A percentile compares a stretch with the other conserved stretches of the same genome.
Conservation (phyloP, 192 early-diverging fungal genomes). For the Polychytrium aggregatum region DNA sequence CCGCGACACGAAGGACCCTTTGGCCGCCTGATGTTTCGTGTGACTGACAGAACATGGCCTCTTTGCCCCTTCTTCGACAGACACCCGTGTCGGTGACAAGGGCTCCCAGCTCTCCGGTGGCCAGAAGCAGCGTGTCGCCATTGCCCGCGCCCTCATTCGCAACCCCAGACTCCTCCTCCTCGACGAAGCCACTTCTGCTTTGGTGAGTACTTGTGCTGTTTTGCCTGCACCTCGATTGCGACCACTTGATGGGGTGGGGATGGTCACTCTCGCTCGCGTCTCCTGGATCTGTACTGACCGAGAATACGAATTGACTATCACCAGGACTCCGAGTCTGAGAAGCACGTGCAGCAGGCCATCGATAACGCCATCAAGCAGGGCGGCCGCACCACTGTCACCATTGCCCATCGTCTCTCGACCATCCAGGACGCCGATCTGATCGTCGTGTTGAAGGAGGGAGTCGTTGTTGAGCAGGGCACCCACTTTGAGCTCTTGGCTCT, state of each 20-base stretch:
- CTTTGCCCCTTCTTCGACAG: no score
- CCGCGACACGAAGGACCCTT: no score
- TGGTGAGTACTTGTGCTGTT: no score
- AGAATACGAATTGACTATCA: no score
- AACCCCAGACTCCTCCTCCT: slow-evolving; percentile 74
- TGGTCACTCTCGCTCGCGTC: no score
- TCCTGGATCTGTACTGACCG: no score
- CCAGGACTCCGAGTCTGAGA: slow-evolving; percentile 76
- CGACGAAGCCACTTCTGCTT: slow-evolving; percentile 78
- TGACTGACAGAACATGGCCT: no score
- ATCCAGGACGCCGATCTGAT: slow-evolving; percentile 73
- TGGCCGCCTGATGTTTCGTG: no score
- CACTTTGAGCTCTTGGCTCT: slow-evolving; percentile 50
- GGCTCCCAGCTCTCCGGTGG: slow-evolving; percentile 39
- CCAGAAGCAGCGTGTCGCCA: slow-evolving; percentile 57
- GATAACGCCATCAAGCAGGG: slow-evolving; percentile 49
- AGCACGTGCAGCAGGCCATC: slow-evolving; percentile 67
- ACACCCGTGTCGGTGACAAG: slow-evolving; percentile 34
- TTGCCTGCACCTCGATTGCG: no score
- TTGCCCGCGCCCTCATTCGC: slow-evolving; percentile 72
- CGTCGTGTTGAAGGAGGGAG: slow-evolving; percentile 52
- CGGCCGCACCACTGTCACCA: slow-evolving; percentile 69
- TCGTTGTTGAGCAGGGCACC: slow-evolving; percentile 55
- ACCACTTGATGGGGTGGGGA: no score
- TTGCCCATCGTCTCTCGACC: slow-evolving; percentile 54